Conservation (phyloP, 1,139 yeast genomes). For the Protomyces arabidopsidicola region DNA sequence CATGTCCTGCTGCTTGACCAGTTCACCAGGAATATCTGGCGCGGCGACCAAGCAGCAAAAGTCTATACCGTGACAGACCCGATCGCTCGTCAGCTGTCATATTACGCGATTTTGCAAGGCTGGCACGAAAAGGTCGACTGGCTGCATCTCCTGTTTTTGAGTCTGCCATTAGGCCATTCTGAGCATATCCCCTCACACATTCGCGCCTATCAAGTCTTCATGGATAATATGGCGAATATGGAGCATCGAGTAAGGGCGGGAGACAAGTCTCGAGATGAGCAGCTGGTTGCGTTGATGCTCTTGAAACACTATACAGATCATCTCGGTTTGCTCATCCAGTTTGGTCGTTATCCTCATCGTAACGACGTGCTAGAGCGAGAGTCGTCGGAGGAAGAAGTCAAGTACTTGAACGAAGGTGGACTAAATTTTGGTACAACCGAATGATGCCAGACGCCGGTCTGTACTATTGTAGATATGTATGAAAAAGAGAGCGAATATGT, state of each 20-base stretch:
- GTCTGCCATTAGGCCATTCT: constrained; percentile 7
- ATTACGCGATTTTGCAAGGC: background rate
- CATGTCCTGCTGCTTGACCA: constrained; percentile 16
- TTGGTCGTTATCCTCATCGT: constrained; percentile 11
- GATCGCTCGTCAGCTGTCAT: background rate
- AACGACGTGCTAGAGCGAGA: background rate
- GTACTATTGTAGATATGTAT: too few relatives aligned
- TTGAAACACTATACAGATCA: background rate
- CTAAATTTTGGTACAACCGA: background rate
- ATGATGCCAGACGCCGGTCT: background rate
- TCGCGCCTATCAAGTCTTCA: background rate
- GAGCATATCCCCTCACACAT: background rate
- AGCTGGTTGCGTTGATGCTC: background rate
- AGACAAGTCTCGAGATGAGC: background rate
- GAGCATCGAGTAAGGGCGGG: background rate
- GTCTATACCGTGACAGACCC: constrained; percentile 6
- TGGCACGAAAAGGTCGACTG: constrained; percentile 2
- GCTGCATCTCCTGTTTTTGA: background rate
- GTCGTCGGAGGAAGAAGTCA: background rate
- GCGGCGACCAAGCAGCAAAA: constrained; percentile 2
- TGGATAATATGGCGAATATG: background rate
- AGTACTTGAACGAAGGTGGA: background rate
- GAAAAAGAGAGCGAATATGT: too few relatives aligned
- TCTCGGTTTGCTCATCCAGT: background rate
- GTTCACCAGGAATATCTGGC: constrained; percentile 12